Evolutionary conservation across 2,329 filamentous ascomycete species (phyloP), one percentile per base, ranked within the genome.

Genomic region (Periglandula ipomoeae): DNA sequence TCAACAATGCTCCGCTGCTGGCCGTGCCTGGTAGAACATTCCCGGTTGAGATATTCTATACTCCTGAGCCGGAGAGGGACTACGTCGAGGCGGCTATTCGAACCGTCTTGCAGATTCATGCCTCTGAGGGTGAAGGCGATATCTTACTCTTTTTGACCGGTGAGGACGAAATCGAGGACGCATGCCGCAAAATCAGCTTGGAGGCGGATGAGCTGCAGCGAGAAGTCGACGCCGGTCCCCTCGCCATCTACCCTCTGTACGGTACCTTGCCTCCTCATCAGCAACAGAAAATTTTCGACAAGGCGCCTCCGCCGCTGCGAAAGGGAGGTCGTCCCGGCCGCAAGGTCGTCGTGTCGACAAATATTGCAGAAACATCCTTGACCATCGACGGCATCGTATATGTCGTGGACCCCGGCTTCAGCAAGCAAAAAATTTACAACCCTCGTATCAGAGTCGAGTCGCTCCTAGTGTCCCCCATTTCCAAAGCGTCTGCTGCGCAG

Each of bases 361-460:
- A 98, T 68, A 98, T 98, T 67, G 93, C 93, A 40, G 93, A 98
- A 72, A 98, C 93, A 0, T 91, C 85, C 61, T 80, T 98, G 68
- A 98, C 93, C 42, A 98, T 98, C 52, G 93, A 98, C 63, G 93
- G 93, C 64, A 98, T 98, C 55, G 93, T 98, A 32, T 98, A 96
- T 62, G 93, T 98, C 30, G 91, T 98, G n/a, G 93, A 98, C 61
- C 91, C 93, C 2, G 93, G 93, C 32, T 98, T 98, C 73, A 95
- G 89, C 72, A 98, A 98, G 73, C 93, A 98, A 63, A 98, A 97
- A 70, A 93, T 97, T 54, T 98, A 97, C 75, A 97, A 98, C 67
- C 91, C 93, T 20, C 84, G 93, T 52, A 94, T 95, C 59, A 84
- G 93, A 66, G 90, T 98, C 55, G 93, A 98, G 70, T 97, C 93